phyloP scores from a whole-genome alignment of 2,329 filamentous ascomycete genomes.

The Didymella pomorum region DNA sequence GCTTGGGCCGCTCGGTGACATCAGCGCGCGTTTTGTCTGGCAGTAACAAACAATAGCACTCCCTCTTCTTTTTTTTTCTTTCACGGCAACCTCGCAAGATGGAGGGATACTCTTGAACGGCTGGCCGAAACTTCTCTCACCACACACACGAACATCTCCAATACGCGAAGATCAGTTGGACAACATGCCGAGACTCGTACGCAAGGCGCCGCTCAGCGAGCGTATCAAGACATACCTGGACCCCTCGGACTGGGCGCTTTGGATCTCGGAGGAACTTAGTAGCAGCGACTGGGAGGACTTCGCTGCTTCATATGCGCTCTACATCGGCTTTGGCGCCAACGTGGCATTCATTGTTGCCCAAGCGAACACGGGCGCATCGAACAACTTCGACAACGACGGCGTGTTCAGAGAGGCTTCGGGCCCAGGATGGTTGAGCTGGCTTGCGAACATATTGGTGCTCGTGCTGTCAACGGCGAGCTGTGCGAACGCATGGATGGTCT shows the following conservation, averaged over 20 bases:
- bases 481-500: slow-evolving; percentile 81
- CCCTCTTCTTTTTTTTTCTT: background rate
- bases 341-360: slow-evolving; percentile 81
- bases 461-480: slow-evolving; percentile 71
- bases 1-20: background rate
- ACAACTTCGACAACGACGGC: slow-evolving; percentile 70
- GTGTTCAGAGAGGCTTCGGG: slow-evolving; percentile 71
- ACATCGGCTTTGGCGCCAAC: slow-evolving; percentile 79
- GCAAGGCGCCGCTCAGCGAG: slow-evolving; percentile 79
- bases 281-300: slow-evolving; percentile 88
- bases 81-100: slow-evolving; percentile 1
- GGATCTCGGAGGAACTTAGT: slow-evolving; percentile 91
- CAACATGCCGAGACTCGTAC: slow-evolving; percentile 79
- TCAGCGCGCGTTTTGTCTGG: slow-evolving; percentile 15
- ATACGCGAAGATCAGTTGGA: background rate
- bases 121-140: background rate
- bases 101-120: slow-evolving; percentile 2
- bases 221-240: slow-evolving; percentile 83
- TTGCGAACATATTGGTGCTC: slow-evolving; percentile 75
- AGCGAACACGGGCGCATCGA: slow-evolving; percentile 70
- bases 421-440: slow-evolving; percentile 72
- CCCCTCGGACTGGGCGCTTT: slow-evolving; percentile 87
- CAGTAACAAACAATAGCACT: background rate
- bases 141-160: background rate
- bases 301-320: slow-evolving; percentile 74